Evolutionary conservation across 169 alveolate genomes (phyloP).

Genomic region (Plasmodium adleri): DNA sequence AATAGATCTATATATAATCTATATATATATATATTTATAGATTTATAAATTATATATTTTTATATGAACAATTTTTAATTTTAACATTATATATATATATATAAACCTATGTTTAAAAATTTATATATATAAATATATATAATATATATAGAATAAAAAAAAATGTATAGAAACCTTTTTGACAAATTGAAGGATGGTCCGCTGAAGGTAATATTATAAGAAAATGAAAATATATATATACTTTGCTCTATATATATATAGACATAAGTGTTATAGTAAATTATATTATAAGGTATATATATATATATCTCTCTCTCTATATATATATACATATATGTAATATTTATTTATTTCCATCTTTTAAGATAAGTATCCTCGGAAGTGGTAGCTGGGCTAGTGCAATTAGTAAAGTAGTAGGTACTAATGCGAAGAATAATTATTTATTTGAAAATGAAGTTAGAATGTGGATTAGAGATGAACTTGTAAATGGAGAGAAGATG

Average conservation of each 20-base stretch:
- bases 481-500: conserved; percentile 86
- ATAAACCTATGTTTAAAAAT: too few species aligned
- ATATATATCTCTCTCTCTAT: neutral
- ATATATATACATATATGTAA: neutral
- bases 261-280: neutral
- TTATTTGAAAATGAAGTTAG: conserved; percentile 84
- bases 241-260: neutral
- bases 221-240: neutral
- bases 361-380: conserved; percentile 88
- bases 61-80: too few species aligned
- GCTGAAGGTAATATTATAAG: conserved; percentile 41
- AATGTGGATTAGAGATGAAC: conserved; percentile 92
- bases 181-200: conserved; percentile 73
- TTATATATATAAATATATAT: too few species aligned
- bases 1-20: too few species aligned
- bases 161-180: conserved; percentile 55
- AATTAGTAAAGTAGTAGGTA: conserved; percentile 86
- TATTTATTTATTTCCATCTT: neutral
- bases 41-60: too few species aligned
- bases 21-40: too few species aligned
- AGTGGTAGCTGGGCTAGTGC: conserved; percentile 93
- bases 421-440: conserved; percentile 78
- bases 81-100: too few species aligned
- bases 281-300: neutral
- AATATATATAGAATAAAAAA: neutral